Conservation (phyloP, 2,329 filamentous ascomycete species). For the Orbilia oligospora region DNA sequence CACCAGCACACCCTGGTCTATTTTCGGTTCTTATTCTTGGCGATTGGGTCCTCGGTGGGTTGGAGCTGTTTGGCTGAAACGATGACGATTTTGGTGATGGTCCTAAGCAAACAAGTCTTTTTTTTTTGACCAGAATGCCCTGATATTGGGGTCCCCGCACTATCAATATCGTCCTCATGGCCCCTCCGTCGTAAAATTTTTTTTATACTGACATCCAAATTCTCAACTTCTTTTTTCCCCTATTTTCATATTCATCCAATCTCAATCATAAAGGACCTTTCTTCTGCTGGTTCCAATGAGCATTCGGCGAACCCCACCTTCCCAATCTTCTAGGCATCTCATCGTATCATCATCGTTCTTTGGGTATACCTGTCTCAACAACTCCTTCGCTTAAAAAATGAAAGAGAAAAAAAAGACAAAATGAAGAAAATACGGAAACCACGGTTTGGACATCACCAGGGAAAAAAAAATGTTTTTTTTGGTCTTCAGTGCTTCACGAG, state of each 20-base stretch:
- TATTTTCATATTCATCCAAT: conserved; percentile 9
- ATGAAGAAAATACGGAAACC: too few species aligned
- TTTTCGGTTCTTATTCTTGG: conserved; percentile 11
- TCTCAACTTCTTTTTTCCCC: neutral
- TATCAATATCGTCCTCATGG: conserved; percentile 14
- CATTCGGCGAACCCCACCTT: conserved; percentile 46
- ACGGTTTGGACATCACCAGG: conserved; percentile 14
- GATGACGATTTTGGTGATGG: conserved; percentile 56
- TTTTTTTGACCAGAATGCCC: conserved; percentile 15
- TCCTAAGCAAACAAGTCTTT: conserved; percentile 35
- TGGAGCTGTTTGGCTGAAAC: conserved; percentile 16
- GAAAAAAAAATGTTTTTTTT: neutral
- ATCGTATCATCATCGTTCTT: conserved; percentile 49
- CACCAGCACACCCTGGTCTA: conserved; percentile 10
- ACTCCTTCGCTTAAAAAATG: conserved; percentile 12
- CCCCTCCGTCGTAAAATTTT: conserved; percentile 2
- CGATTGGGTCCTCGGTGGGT: conserved; percentile 21
- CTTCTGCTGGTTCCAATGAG: neutral
- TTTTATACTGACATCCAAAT: conserved; percentile 7
- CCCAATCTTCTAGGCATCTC: conserved; percentile 35
- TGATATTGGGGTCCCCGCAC: conserved; percentile 27
- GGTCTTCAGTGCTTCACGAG: conserved; percentile 18
- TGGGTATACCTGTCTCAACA: conserved; percentile 38
- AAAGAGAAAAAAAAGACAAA: neutral
- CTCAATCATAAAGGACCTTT: neutral